Evolutionary conservation across 805 yeast species (phyloP).

Genomic region (Ogataea nitratoaversa): DNA sequence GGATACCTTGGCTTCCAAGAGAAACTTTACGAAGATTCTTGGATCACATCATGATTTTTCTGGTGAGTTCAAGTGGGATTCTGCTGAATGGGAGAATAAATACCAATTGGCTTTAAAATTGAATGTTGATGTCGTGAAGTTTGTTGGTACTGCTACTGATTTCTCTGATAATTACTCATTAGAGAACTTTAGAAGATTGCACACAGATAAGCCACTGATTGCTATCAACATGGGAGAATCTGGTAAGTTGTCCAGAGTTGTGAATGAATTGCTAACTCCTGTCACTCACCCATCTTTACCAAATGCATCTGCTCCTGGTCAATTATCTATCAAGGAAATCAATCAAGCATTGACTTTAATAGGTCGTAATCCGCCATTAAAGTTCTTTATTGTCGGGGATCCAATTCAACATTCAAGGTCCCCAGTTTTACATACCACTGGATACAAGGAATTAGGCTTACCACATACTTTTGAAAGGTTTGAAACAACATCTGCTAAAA

Average conservation of each 20-base stretch:
- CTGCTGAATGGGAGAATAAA: conserved; percentile 69
- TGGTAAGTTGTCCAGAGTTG: conserved; percentile 77
- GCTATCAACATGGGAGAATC: conserved; percentile 75
- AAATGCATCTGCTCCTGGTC: conserved; percentile 75
- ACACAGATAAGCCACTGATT: conserved; percentile 60
- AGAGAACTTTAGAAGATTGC: conserved; percentile 62
- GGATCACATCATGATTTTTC: conserved; percentile 78
- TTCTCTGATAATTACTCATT: conserved; percentile 66
- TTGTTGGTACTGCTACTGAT: conserved; percentile 70
- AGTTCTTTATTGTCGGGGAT: conserved; percentile 71
- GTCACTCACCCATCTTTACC: conserved; percentile 72
- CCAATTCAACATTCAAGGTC: conserved; percentile 88
- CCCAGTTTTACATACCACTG: conserved; percentile 80
- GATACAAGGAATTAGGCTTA: conserved; percentile 67
- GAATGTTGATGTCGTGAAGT: conserved; percentile 72
- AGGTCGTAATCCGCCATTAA: conserved; percentile 44
- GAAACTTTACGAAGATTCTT: conserved; percentile 65
- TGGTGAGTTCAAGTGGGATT: conserved; percentile 60
- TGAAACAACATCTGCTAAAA: conserved; percentile 62
- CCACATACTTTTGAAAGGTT: conserved; percentile 66
- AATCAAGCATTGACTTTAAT: conserved; percentile 51
- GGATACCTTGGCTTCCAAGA: conserved; percentile 46
- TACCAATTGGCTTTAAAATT: conserved; percentile 62
- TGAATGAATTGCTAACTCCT: conserved; percentile 77
- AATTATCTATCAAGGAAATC: conserved; percentile 61